A percentile compares a stretch with the other conserved stretches of the same genome.
These are phyloP conservation scores for Aspergillus puulaauensis DNA, from an alignment of 2,329 filamentous ascomycete genomes.

Conservation along the genomic window DNA sequence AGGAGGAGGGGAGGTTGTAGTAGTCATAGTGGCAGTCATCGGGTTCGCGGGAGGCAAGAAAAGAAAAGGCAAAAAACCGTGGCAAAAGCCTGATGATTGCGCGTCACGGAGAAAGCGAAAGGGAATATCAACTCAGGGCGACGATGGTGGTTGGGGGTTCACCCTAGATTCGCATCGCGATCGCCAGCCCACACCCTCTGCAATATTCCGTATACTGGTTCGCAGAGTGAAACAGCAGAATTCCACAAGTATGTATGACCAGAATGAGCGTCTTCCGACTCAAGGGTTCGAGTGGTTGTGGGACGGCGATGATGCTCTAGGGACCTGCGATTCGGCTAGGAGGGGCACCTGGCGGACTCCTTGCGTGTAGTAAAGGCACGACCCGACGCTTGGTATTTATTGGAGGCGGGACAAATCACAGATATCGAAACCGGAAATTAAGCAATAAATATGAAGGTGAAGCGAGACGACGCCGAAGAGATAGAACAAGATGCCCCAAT, in stretches of 20 bases:
- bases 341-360: conserved; percentile 20
- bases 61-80: conserved; percentile 5
- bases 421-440: conserved; percentile 1
- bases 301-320: neutral
- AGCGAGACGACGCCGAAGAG: conserved; percentile 12
- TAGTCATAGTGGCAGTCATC: conserved; percentile 38
- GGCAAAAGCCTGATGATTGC: conserved; percentile 8
- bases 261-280: conserved; percentile 7
- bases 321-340: conserved; percentile 17
- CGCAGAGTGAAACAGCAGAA: neutral
- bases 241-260: conserved; percentile 2
- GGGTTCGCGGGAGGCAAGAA: conserved; percentile 9
- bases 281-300: conserved; percentile 8
- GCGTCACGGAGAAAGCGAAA: conserved; percentile 13
- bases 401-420: conserved; percentile 5
- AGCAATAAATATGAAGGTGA: conserved; percentile 5
- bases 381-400: conserved; percentile 9
- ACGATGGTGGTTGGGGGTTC: conserved; percentile 18
- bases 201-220: neutral
- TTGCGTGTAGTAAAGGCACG: conserved; percentile 23
- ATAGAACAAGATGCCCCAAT: conserved; percentile 3
- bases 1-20: conserved; percentile 32
- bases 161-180: conserved; percentile 38
- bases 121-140: conserved; percentile 19
- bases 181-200: conserved; percentile 23